Base-by-base conservation (phyloP, 257 asterid genomes). In the Nicotiana paniculata region DNA sequence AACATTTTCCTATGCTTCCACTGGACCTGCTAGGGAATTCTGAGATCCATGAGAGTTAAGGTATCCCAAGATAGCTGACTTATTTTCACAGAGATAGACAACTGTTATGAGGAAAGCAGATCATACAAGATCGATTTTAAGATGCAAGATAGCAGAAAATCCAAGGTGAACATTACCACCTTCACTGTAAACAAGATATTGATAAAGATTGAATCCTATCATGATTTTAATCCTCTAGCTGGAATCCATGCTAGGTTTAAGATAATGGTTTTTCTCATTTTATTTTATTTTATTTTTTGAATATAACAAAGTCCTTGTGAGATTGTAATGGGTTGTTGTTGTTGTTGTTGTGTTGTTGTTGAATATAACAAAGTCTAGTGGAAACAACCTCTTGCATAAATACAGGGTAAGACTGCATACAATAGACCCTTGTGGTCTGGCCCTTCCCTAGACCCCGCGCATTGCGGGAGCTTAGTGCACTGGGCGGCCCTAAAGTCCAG, bases 1-100 rank as follows among this genome's bases (percentile, higher is more conserved):
- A 86, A 96, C 99, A 81, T 84, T 83, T 86, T 87, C 94, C 35
- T 84, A 83, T 64, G 77, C 91, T 85, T 89, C 89, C 9, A 59
- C 6, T 17, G 82, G 62, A 85, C 84, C 82, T 26, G 84, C 65
- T 83, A 82, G 90, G 68, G 82, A 85, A 83, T 82, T 84, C 84
- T 86, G 90, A 30, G 85, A 83, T 62, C 81, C 91, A 85, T 83
- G 70, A 53, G 80, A 80, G 86, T 85, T 58, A 66, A 48, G 80
- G 61, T 76, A 88, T 82, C 91, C 89, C 78, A 90, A 77, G 17
- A 64, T 24, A 63, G 24, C 86, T 58, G 88, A 82, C 74, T 84
- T 90, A 63, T 85, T 93, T 92, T 90, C 82, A 86, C 77, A 83
- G 13, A 72, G 46, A 72, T 13, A 72, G 39, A 72, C 24, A 72